phyloP scores from a whole-genome alignment of 2,329 filamentous ascomycete species.

The Penicillium thymicola region DNA sequence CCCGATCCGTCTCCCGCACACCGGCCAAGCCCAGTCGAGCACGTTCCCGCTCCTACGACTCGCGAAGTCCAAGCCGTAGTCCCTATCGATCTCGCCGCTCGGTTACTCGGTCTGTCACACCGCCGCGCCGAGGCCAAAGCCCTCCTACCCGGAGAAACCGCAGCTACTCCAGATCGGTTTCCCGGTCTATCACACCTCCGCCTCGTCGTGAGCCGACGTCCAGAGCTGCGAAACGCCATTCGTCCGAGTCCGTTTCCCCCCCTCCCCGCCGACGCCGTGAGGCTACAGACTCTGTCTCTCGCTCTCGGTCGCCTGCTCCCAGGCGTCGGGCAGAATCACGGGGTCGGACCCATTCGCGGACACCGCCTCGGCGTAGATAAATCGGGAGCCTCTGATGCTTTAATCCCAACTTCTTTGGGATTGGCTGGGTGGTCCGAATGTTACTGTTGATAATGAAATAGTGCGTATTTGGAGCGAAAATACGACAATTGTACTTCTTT shows the following conservation, averaged over 20 bases:
- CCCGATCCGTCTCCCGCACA: conserved; percentile 28
- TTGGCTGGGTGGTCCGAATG: not conserved
- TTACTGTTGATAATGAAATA: conserved; percentile 6
- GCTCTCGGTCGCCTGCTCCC: conserved; percentile 24
- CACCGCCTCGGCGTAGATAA: conserved; percentile 21
- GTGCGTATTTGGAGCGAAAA: conserved; percentile 1
- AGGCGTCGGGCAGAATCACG: conserved; percentile 19
- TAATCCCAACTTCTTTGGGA: not conserved
- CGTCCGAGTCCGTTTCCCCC: conserved; percentile 28
- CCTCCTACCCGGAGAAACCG: conserved; percentile 20
- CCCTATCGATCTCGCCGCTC: conserved; percentile 27
- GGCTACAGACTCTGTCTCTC: conserved; percentile 18
- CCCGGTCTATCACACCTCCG: conserved; percentile 26
- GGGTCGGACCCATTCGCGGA: conserved; percentile 25
- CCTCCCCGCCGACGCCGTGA: conserved; percentile 27
- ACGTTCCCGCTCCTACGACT: conserved; percentile 23
- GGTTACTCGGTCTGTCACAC: conserved; percentile 29
- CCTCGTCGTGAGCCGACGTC: conserved; percentile 18
- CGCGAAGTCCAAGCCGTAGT: conserved; percentile 23
- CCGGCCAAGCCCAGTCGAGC: conserved; percentile 26
- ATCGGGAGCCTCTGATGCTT: not conserved
- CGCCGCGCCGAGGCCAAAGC: conserved; percentile 21
- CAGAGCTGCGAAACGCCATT: conserved; percentile 18
- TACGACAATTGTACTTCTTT: not conserved
- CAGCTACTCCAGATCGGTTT: conserved; percentile 34